Conservation (phyloP, 2,329 filamentous ascomycete genomes). For the Dothistroma pini region DNA sequence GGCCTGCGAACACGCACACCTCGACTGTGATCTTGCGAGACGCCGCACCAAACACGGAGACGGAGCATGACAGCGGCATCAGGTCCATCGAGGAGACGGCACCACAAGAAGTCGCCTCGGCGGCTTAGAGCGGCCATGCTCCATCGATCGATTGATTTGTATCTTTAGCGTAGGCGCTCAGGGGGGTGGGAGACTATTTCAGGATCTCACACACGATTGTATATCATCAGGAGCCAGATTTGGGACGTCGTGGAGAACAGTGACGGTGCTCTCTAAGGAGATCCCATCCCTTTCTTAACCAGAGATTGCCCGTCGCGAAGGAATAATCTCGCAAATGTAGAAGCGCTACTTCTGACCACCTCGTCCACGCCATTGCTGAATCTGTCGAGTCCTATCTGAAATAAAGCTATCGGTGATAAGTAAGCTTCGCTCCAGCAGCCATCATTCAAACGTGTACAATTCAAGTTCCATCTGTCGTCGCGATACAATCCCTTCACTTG, state of each 20-base stretch:
- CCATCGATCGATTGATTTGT: background rate
- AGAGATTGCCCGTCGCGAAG: too few relatives aligned
- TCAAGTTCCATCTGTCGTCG: background rate
- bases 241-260: background rate
- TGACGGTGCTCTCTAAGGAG: too few relatives aligned
- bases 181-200: background rate
- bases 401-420: background rate
- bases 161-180: slow-evolving; percentile 7
- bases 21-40: background rate
- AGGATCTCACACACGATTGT: background rate
- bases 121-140: background rate
- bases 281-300: too few relatives aligned
- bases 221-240: background rate
- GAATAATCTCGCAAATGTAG: too few relatives aligned
- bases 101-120: background rate
- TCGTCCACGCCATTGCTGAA: background rate
- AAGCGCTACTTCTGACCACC: too few relatives aligned
- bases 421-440: background rate
- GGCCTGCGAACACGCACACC: background rate
- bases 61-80: background rate
- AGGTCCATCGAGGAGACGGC: background rate
- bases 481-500: slow-evolving; percentile 11
- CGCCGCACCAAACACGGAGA: background rate
- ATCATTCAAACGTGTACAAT: slow-evolving; percentile 3
- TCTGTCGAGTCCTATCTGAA: background rate